Base-by-base conservation (phyloP, 1,284 basidiomycete species). In the Puccinia hordei region DNA sequence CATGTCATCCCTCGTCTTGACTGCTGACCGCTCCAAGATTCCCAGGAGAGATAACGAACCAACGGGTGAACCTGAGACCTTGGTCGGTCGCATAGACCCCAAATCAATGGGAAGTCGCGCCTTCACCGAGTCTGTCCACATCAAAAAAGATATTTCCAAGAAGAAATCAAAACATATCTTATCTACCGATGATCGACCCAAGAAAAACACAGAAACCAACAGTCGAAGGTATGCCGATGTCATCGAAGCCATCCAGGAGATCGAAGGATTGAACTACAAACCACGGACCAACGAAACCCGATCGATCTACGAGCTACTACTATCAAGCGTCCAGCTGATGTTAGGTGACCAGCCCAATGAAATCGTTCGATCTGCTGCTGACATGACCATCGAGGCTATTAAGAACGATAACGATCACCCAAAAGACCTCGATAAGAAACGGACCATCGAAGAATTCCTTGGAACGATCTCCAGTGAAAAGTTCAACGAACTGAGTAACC, bases 341-440 rank as follows among this genome's bases (percentile, higher is more conserved):
- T 89, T 99, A 13, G 96, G 96, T 0, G 97, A 98, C 87, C 95
- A 97, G 85, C 93, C 95, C 0, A 93, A 95, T 85, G 96, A 98
- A 82, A 91, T 99, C 83, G 91, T 99, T 73, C 91, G 96, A 33
- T 94, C 92, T 82, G 97, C 97, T 5, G 92, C 97, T 22, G 96
- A 99, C 86, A 90, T 90, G 0, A 91, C 95, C 0, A 88, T 99
- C 72, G 94, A 97, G 87, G 90, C 90, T 4, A 89, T 99, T 84
- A 99, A 98, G 87, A 92, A 91, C 84, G 94, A 97, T 82, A 74
- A 81, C 51, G 71, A 81, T 17, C 88, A 89, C 82, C 86, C 95
- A 87, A 97, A 95, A 87, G 96, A 99, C 86, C 94, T 98, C 84
- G 97, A 99, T 89, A 96, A 96, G 89, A 97, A 98, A 87, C 93